Evolutionary conservation across 2,329 filamentous ascomycete genomes (phyloP).

Genomic region (Fusarium sp.): DNA sequence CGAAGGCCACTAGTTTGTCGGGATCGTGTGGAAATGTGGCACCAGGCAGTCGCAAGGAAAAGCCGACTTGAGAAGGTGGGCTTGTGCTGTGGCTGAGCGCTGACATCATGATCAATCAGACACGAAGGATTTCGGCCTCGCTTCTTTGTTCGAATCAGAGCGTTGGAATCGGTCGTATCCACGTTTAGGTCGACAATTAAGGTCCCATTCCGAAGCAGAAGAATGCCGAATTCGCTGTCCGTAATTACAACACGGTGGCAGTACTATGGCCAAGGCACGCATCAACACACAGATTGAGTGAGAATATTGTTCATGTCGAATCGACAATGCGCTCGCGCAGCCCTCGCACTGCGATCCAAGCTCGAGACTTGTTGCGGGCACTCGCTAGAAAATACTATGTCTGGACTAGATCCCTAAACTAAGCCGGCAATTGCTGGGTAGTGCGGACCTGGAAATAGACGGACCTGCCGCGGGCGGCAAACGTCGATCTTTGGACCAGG

Average conservation of each 20-base stretch:
- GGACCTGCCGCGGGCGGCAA: constrained; percentile 44
- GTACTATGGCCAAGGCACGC: neutral
- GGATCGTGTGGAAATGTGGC: constrained; percentile 25
- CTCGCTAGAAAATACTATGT: constrained; percentile 29
- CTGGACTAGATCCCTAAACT: constrained; percentile 10
- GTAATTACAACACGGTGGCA: neutral
- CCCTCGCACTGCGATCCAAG: neutral
- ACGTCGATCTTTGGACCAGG: constrained; percentile 42
- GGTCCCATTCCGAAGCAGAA: neutral
- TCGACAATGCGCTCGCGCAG: neutral
- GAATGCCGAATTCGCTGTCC: neutral
- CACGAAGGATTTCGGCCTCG: constrained; percentile 26
- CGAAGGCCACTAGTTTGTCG: constrained; percentile 17
- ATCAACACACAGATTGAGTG: neutral
- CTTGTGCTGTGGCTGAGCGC: constrained; percentile 29
- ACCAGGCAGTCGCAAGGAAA: constrained; percentile 16
- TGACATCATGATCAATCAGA: constrained; percentile 39
- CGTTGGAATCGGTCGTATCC: neutral
- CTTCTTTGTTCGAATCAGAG: constrained; percentile 27
- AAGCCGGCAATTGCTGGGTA: constrained; percentile 40
- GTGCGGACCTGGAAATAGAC: constrained; percentile 36
- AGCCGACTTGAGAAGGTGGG: constrained; percentile 30
- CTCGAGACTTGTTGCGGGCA: neutral
- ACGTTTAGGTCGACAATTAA: constrained; percentile 12
- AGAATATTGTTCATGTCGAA: neutral